These are phyloP conservation scores for Dalechampia spathulata DNA, from an alignment of 441 rosid genomes.

Conservation along the genomic window DNA sequence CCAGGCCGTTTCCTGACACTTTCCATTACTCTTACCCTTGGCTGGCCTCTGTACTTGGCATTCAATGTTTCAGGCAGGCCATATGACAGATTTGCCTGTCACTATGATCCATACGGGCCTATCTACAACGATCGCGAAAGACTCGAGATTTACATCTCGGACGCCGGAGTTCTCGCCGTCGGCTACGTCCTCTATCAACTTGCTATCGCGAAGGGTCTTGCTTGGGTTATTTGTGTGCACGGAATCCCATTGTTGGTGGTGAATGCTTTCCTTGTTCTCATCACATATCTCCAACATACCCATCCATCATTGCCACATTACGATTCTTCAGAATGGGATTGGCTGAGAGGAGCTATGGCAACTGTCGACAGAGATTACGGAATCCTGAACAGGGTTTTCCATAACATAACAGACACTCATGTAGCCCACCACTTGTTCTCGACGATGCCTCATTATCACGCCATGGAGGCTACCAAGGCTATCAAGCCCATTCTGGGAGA, in stretches of 20 bases:
- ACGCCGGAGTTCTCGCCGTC: constrained; percentile 63
- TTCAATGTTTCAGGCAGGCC: constrained; percentile 85
- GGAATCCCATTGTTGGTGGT: constrained; percentile 77
- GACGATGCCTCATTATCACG: constrained; percentile 87
- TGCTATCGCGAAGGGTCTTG: constrained; percentile 46
- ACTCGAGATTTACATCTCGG: constrained; percentile 66
- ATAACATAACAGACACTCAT: constrained; percentile 86
- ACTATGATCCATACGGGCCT: constrained; percentile 72
- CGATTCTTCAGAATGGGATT: constrained; percentile 86
- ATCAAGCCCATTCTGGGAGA: constrained; percentile 83
- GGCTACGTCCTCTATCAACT: constrained; percentile 57
- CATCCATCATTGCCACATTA: constrained; percentile 87
- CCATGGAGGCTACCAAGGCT: constrained; percentile 89
- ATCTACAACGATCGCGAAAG: constrained; percentile 74
- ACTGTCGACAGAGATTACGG: constrained; percentile 94
- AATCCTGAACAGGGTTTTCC: constrained; percentile 78
- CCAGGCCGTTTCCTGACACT: constrained; percentile 51
- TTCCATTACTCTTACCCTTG: constrained; percentile 54
- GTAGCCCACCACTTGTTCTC: constrained; percentile 92
- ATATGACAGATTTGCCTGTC: constrained; percentile 73
- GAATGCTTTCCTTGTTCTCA: constrained; percentile 70
- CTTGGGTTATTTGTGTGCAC: constrained; percentile 55
- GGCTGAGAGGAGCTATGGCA: constrained; percentile 87
- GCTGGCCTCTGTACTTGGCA: constrained; percentile 85
- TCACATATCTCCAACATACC: constrained; percentile 89